These are phyloP conservation scores for Candida hispaniensis DNA, from an alignment of 805 yeast species.

Conservation along the genomic window DNA sequence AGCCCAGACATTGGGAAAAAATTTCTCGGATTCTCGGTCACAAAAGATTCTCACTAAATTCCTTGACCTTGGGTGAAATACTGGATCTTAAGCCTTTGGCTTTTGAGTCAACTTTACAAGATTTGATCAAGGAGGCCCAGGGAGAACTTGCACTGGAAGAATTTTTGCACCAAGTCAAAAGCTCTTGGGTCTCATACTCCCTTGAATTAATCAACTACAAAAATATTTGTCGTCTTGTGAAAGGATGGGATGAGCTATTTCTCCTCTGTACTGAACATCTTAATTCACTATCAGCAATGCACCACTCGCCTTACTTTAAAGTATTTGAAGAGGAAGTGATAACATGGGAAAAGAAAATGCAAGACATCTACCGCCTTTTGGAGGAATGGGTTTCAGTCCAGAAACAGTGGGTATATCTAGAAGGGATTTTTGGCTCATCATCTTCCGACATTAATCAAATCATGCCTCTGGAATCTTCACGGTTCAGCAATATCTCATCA, in stretches of 20 bases:
- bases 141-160: slow-evolving; percentile 60
- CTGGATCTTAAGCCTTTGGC: slow-evolving; percentile 43
- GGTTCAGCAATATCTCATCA: slow-evolving; percentile 52
- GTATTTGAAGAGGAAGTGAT: slow-evolving; percentile 49
- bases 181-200: slow-evolving; percentile 43
- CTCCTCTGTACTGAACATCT: slow-evolving; percentile 51
- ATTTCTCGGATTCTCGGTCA: slow-evolving; percentile 33
- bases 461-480: slow-evolving; percentile 56
- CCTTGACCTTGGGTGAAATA: slow-evolving; percentile 46
- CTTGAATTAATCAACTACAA: slow-evolving; percentile 47
- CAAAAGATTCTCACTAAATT: slow-evolving; percentile 8
- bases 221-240: slow-evolving; percentile 44
- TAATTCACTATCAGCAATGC: slow-evolving; percentile 56
- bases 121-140: slow-evolving; percentile 50
- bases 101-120: slow-evolving; percentile 39
- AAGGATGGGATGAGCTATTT: slow-evolving; percentile 56
- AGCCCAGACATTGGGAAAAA: slow-evolving; percentile 55
- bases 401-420: slow-evolving; percentile 76
- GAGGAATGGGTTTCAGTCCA: slow-evolving; percentile 78
- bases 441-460: slow-evolving; percentile 48
- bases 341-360: slow-evolving; percentile 48
- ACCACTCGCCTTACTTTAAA: slow-evolving; percentile 49
- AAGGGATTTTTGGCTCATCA: slow-evolving; percentile 53
- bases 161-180: slow-evolving; percentile 40
- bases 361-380: slow-evolving; percentile 39